Conservation (phyloP, 495 filamentous ascomycete genomes). For the Collariella sp. region DNA sequence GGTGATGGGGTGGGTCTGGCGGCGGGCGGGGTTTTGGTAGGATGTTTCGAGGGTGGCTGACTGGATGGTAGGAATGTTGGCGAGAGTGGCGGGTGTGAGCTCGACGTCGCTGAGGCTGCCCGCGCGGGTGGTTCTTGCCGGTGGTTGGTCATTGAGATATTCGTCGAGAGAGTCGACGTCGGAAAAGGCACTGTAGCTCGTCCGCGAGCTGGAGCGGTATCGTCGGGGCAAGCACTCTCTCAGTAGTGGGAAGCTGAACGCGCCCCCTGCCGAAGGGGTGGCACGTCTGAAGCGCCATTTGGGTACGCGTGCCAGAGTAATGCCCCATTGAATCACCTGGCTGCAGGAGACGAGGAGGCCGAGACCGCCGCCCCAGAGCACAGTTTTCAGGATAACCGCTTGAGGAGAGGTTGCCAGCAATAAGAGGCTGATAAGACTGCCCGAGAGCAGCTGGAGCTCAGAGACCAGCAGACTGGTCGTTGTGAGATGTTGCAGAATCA, state of each 20-base stretch:
- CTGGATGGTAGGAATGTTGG: constrained; percentile 7
- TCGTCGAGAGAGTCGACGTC: constrained; percentile 22
- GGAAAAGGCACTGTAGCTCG: constrained; percentile 2
- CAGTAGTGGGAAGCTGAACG: constrained; percentile 18
- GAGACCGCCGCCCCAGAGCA: constrained; percentile 85
- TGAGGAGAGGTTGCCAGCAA: constrained; percentile 75
- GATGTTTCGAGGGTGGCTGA: constrained; percentile 13
- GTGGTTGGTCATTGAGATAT: constrained; percentile 2
- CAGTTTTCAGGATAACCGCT: constrained; percentile 65
- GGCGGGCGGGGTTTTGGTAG: constrained; percentile 26
- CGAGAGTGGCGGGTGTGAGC: background rate
- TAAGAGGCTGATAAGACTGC: constrained; percentile 72
- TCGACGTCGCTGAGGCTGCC: constrained; percentile 14
- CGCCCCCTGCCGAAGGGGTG: constrained; percentile 18
- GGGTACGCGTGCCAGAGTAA: constrained; percentile 78
- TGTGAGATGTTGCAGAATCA: constrained; percentile 65
- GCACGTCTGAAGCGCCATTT: constrained; percentile 74
- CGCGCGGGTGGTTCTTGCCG: background rate
- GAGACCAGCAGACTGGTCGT: constrained; percentile 78
- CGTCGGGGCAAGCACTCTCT: constrained; percentile 23
- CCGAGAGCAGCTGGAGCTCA: constrained; percentile 79
- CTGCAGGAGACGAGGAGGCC: constrained; percentile 63
- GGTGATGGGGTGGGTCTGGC: constrained; percentile 47
- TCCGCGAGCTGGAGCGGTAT: constrained; percentile 21
- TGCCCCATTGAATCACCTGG: constrained; percentile 74